Percentiles rank a stretch among this genome's conserved stretches.
Evolutionary conservation across 208 protist genomes (phyloP).

Genomic region (Leishmania guyanensis): DNA sequence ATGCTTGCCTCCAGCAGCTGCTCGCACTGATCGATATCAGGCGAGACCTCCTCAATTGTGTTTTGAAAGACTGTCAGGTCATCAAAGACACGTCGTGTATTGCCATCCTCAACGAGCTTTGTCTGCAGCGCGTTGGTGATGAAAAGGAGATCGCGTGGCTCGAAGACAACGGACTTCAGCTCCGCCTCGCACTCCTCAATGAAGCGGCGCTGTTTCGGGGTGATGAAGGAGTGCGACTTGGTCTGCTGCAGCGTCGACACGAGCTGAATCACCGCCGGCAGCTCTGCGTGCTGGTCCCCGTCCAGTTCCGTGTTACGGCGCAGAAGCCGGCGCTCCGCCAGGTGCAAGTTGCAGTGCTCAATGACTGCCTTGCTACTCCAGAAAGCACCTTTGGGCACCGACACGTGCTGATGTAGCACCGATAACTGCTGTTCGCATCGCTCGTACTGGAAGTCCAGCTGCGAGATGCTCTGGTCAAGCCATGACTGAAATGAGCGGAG

Average conservation of each 20-base stretch:
- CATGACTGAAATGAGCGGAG: constrained; percentile 71
- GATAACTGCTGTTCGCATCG: constrained; percentile 82
- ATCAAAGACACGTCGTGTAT: constrained; percentile 74
- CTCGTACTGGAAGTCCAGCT: constrained; percentile 86
- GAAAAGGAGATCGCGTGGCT: constrained; percentile 73
- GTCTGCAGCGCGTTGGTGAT: constrained; percentile 87
- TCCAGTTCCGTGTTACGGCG: constrained; percentile 22
- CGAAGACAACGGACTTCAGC: constrained; percentile 77
- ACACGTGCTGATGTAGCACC: constrained; percentile 82
- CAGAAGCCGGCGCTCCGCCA: constrained; percentile 73
- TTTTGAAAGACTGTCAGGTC: constrained; percentile 86
- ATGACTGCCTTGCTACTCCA: constrained; percentile 90
- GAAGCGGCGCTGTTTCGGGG: constrained; percentile 79
- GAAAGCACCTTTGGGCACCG: constrained; percentile 65
- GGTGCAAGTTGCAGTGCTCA: constrained; percentile 88
- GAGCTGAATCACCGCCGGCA: constrained; percentile 81
- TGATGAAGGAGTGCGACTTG: constrained; percentile 80
- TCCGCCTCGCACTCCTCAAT: constrained; percentile 82
- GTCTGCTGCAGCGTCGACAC: constrained; percentile 77
- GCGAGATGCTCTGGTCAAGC: constrained; percentile 79
- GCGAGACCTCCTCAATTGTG: constrained; percentile 83
- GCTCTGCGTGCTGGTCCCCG: constrained; percentile 41
- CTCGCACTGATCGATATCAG: constrained; percentile 87
- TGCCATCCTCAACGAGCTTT: constrained; percentile 83
- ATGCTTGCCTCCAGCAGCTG: constrained; percentile 89